Conservation (phyloP, 1,139 yeast genomes). For the Diutina sp. region DNA sequence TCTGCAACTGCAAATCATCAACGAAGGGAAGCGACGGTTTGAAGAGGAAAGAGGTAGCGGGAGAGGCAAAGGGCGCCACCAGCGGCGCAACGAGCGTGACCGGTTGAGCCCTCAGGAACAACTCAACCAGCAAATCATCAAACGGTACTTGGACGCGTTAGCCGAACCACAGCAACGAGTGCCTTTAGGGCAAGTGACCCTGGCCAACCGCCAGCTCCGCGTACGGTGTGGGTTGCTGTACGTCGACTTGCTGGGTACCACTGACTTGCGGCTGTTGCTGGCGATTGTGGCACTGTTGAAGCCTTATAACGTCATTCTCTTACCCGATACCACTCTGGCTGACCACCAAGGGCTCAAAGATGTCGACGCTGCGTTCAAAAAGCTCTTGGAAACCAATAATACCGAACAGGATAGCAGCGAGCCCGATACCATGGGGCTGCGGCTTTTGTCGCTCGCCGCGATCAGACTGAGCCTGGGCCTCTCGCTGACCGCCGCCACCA, state of each 20-base stretch:
- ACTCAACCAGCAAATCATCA: conserved; percentile 28
- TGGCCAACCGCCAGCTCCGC: conserved; percentile 19
- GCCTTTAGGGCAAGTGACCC: conserved; percentile 6
- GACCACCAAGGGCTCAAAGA: conserved; percentile 17
- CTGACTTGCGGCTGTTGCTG: conserved; percentile 71
- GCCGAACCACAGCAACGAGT: conserved; percentile 42
- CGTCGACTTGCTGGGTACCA: conserved; percentile 76
- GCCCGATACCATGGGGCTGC: not conserved
- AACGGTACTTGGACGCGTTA: conserved; percentile 43
- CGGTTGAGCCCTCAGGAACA: conserved; percentile 33
- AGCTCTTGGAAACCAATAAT: conserved; percentile 19
- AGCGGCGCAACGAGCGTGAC: conserved; percentile 8
- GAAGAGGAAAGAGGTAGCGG: conserved; percentile 21
- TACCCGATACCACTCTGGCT: conserved; percentile 29
- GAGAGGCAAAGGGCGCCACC: conserved; percentile 10
- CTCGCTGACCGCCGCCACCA: not conserved
- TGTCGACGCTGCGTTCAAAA: conserved; percentile 18
- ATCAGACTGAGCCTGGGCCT: not conserved
- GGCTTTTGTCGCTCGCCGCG: not conserved
- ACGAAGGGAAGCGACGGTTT: conserved; percentile 15
- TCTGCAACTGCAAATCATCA: conserved; percentile 22
- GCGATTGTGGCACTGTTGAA: conserved; percentile 70
- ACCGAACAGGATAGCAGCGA: conserved; percentile 9
- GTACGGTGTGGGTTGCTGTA: conserved; percentile 64
- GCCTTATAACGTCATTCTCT: conserved; percentile 60